Conservation (phyloP, 768 basidiomycete genomes). For the Tylopilus sp. region DNA sequence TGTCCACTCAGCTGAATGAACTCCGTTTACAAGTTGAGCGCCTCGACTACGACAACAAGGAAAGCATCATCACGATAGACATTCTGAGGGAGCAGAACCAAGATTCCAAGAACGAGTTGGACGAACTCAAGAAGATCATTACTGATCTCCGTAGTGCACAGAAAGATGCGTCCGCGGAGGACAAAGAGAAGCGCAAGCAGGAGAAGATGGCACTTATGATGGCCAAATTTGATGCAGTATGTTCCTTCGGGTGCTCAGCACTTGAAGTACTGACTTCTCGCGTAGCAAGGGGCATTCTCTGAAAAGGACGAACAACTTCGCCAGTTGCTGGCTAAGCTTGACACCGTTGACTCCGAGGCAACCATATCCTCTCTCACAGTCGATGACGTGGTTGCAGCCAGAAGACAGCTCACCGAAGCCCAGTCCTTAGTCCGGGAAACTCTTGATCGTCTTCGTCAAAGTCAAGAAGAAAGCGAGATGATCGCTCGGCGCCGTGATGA, state of each 20-base stretch:
- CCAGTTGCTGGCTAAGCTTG: constrained; percentile 77
- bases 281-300: constrained; percentile 86
- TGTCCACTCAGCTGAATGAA: constrained; percentile 92
- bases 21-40: constrained; percentile 88
- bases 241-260: constrained; percentile 26
- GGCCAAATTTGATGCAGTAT: constrained; percentile 95
- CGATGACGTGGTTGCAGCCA: constrained; percentile 78
- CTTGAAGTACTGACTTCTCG: constrained; percentile 4
- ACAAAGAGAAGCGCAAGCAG: constrained; percentile 98
- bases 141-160: constrained; percentile 76
- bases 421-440: constrained; percentile 85
- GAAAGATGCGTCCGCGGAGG: constrained; percentile 85
- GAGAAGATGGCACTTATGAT: constrained; percentile 99
- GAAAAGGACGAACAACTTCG: constrained; percentile 95
- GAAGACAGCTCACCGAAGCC: constrained; percentile 86
- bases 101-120: constrained; percentile 83
- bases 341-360: constrained; percentile 65
- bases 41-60: constrained; percentile 94
- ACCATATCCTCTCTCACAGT: constrained; percentile 55
- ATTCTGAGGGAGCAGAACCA: constrained; percentile 92
- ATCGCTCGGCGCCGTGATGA: constrained; percentile 80
- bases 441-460: constrained; percentile 82
- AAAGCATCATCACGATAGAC: constrained; percentile 87
- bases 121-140: constrained; percentile 81
- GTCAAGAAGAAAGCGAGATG: constrained; percentile 91